Percentiles rank a stretch among this genome's conserved stretches.
Conservation (phyloP, 1,139 yeast genomes). For the Spencermartinsiella ligniputridi region DNA sequence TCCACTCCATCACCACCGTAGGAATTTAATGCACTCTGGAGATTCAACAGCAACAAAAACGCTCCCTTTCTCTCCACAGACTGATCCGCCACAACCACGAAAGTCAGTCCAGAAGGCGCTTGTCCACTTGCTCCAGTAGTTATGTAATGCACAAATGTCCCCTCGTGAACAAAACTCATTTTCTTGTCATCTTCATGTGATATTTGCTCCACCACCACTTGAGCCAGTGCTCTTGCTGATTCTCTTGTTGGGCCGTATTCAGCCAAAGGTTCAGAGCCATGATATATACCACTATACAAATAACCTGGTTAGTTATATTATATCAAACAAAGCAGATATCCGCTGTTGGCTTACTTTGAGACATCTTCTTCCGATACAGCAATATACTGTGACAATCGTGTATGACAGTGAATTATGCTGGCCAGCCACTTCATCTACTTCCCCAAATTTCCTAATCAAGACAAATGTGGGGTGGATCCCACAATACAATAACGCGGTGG, state of each 20-base stretch:
- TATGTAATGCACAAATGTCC: slow-evolving; percentile 33
- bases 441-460: background rate
- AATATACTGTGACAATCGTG: background rate
- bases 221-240: slow-evolving; percentile 22
- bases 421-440: background rate
- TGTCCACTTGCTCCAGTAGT: slow-evolving; percentile 24
- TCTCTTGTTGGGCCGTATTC: slow-evolving; percentile 23
- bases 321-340: background rate
- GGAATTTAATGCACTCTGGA: slow-evolving; percentile 24
- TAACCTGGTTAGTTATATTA: slow-evolving; percentile 16
- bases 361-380: background rate
- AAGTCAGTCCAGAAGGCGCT: slow-evolving; percentile 31
- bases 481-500: background rate
- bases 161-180: slow-evolving; percentile 33
- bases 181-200: slow-evolving; percentile 27
- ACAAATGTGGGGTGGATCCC: background rate
- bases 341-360: background rate
- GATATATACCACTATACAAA: slow-evolving; percentile 31
- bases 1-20: slow-evolving; percentile 1
- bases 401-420: no score
- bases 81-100: slow-evolving; percentile 28
- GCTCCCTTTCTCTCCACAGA: slow-evolving; percentile 32
- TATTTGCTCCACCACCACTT: slow-evolving; percentile 27
- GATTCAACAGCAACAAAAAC: slow-evolving; percentile 30
- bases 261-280: slow-evolving; percentile 25